Evolutionary conservation across 352 stramenopile genomes (phyloP), one percentile per base, ranked within the genome.

Genomic region (Phytophthora nicotianae): DNA sequence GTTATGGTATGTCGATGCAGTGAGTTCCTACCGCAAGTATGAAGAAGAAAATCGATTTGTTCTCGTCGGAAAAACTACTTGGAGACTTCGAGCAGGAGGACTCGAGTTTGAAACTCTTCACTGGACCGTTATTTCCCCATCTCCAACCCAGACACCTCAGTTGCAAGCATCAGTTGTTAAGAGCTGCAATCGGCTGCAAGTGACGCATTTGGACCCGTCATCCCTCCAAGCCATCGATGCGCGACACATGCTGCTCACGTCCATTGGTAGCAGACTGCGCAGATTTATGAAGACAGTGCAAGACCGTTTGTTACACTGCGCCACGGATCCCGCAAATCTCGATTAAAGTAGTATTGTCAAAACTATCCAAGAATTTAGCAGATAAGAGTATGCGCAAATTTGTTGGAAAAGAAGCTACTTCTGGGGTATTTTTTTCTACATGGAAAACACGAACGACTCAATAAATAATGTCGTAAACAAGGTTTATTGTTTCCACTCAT

Each of bases 61-160:
- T 50, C 45, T 62, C 13, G 55, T 62, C 4, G 35, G 55, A 4
- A 62, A 62, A 27, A 62, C 45, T 19, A 43, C n/a, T 26, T 62
- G 55, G 55, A 23, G 19, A 26, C 45, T 42, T 43, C 55, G 55
- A 42, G 26, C 3, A 35, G 35, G 45, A 5, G 35, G 32, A 2
- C 45, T 56, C 23, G 35, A 62, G 33, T 29, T 55, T 14, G 45
- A 65, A 40, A 58, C 57, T 4, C 49, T 37, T 40, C 57, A 65
- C 47, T 65, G 57, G 57, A 65, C 57, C 13, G 21, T 58, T 37
- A 58, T 52, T 52, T 46, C 21, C 3, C 57, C 47, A 27, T 32
- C 21, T 1, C 37, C 56, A 47, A 64, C n/a, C 4, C 14, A 49
- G 3, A 33, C 33, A 16, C 17, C 14, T 24, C 16, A 4, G 32